Evolutionary conservation across 108 stramenopile species (phyloP).

Genomic region (Skeletonema menzelii): DNA sequence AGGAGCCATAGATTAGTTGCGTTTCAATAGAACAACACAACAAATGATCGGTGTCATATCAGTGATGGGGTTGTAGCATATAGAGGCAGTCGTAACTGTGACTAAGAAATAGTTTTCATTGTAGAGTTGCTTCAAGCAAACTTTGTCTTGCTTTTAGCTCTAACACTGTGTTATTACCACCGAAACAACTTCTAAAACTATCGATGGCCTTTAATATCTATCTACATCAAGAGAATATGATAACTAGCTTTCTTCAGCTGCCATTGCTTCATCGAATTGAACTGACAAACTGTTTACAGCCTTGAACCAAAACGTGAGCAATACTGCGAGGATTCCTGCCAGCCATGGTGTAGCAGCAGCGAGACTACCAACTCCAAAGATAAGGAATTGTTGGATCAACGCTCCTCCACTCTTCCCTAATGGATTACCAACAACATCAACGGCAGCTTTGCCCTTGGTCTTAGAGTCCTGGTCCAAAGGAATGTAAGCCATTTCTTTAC

Average conservation of each 20-base stretch:
- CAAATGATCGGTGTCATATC: background rate
- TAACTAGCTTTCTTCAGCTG: slow-evolving; percentile 27
- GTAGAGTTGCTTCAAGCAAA: background rate
- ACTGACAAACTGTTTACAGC: slow-evolving; percentile 74
- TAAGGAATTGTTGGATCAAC: slow-evolving; percentile 92
- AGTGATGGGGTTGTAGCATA: background rate
- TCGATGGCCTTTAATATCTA: background rate
- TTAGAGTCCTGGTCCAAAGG: slow-evolving; percentile 96
- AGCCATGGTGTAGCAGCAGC: slow-evolving; percentile 88
- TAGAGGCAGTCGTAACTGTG: background rate
- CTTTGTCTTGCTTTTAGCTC: background rate
- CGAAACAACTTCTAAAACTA: background rate
- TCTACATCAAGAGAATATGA: background rate
- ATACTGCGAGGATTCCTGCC: slow-evolving; percentile 69
- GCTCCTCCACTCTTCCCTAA: slow-evolving; percentile 97
- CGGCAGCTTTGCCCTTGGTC: slow-evolving; percentile 99
- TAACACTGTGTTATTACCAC: background rate
- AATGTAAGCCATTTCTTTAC: slow-evolving; percentile 99
- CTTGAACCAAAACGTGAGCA: slow-evolving; percentile 80
- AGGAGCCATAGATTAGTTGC: slow-evolving; percentile 60
- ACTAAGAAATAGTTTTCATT: background rate
- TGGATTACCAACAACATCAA: slow-evolving; percentile 98
- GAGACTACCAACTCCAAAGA: slow-evolving; percentile 89
- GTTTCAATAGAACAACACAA: background rate
- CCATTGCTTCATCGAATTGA: slow-evolving; percentile 85